phyloP scores from a whole-genome alignment of 2,329 filamentous ascomycete genomes.

The Aspergillus eucalypticola region DNA sequence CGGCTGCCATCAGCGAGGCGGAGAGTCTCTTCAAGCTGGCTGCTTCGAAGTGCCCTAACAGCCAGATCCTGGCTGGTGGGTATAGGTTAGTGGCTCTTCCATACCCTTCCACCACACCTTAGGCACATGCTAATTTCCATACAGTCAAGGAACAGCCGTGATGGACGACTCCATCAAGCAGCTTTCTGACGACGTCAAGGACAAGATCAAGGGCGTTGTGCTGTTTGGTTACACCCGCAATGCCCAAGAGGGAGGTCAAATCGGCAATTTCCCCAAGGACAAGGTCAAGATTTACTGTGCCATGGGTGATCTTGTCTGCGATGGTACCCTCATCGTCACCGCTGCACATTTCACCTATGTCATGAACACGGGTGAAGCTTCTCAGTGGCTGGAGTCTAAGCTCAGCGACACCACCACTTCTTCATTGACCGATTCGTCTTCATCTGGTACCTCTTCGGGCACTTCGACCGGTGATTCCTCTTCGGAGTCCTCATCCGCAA shows the following conservation, averaged over 20 bases:
- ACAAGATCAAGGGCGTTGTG: slow-evolving; percentile 42
- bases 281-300: slow-evolving; percentile 52
- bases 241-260: slow-evolving; percentile 40
- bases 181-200: slow-evolving; percentile 30
- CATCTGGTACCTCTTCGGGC: neutral
- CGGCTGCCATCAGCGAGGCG: slow-evolving; percentile 43
- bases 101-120: too few relatives aligned
- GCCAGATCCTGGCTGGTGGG: slow-evolving; percentile 49
- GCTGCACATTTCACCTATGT: slow-evolving; percentile 43
- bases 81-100: slow-evolving; percentile 32
- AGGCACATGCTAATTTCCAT: neutral
- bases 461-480: neutral
- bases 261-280: slow-evolving; percentile 43
- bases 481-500: neutral
- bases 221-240: slow-evolving; percentile 49
- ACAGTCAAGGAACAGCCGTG: slow-evolving; percentile 47
- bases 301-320: slow-evolving; percentile 52
- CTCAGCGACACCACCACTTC: slow-evolving; percentile 3
- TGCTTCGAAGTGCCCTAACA: slow-evolving; percentile 47
- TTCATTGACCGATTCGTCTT: neutral
- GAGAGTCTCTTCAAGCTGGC: slow-evolving; percentile 45
- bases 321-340: slow-evolving; percentile 45
- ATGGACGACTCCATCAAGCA: slow-evolving; percentile 42
- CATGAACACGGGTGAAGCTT: slow-evolving; percentile 32
- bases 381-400: slow-evolving; percentile 27